These are phyloP conservation scores for Pyrenochaeta sp. DNA, from an alignment of 2,329 filamentous ascomycete species.

Conservation along the genomic window DNA sequence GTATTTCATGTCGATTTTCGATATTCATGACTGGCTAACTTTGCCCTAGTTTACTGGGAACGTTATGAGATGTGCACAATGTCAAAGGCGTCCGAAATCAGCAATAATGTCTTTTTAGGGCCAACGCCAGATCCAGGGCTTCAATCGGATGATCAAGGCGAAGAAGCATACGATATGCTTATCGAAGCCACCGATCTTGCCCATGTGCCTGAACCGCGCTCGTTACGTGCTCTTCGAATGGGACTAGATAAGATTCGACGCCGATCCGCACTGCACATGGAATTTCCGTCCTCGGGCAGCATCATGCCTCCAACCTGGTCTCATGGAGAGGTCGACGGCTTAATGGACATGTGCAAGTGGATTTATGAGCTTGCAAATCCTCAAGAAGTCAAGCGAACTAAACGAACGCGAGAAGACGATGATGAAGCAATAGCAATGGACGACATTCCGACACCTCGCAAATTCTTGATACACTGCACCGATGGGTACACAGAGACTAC, in stretches of 20 bases:
- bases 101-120: constrained; percentile 88
- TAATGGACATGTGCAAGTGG: constrained; percentile 89
- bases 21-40: background rate
- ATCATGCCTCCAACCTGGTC: constrained; percentile 86
- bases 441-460: constrained; percentile 58
- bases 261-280: constrained; percentile 65
- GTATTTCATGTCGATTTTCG: constrained; percentile 21
- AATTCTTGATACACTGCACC: constrained; percentile 88
- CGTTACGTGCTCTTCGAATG: constrained; percentile 70
- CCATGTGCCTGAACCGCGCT: constrained; percentile 73
- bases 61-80: constrained; percentile 91
- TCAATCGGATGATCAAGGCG: constrained; percentile 49
- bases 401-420: constrained; percentile 56
- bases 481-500: constrained; percentile 97
- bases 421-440: constrained; percentile 66
- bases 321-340: constrained; percentile 80
- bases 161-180: constrained; percentile 78
- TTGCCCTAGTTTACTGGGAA: constrained; percentile 74
- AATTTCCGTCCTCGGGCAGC: constrained; percentile 95
- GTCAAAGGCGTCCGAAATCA: constrained; percentile 89
- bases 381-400: constrained; percentile 47
- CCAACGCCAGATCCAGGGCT: constrained; percentile 77
- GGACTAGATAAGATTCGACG: constrained; percentile 56
- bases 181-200: constrained; percentile 91
- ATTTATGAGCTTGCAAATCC: constrained; percentile 84